A percentile compares a stretch with the other conserved stretches of the same genome.
Evolutionary conservation across 345 rosid species (phyloP).

Genomic region (Eucalyptus pumila): DNA sequence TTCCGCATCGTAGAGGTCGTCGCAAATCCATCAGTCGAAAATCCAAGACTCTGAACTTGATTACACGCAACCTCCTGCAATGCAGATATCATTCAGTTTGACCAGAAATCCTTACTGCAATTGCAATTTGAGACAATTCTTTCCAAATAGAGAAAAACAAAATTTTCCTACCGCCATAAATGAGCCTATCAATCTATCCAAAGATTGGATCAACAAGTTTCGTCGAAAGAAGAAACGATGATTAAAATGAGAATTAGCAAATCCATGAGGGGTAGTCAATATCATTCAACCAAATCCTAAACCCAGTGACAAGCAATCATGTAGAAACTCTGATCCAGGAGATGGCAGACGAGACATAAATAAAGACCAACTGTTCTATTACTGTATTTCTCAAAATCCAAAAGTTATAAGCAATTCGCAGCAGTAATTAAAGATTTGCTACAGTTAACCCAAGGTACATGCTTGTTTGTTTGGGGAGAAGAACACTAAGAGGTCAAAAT

Average conservation of each 20-base stretch:
- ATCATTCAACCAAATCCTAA: not conserved
- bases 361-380: not conserved
- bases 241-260: not conserved
- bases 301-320: not conserved
- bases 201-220: not conserved
- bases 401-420: not conserved
- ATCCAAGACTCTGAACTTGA: slow-evolving; percentile 85
- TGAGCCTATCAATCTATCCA: not conserved
- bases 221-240: not conserved
- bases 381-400: not conserved
- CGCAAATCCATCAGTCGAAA: slow-evolving; percentile 87
- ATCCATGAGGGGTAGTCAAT: not conserved
- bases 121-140: not conserved
- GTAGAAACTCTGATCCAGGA: not conserved
- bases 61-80: slow-evolving; percentile 88
- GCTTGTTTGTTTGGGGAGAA: not conserved
- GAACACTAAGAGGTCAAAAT: no score
- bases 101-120: not conserved
- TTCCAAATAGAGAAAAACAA: not conserved
- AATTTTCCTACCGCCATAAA: not conserved
- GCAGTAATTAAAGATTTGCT: not conserved
- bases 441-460: not conserved
- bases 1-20: slow-evolving; percentile 81
- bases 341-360: not conserved
- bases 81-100: not conserved